A percentile compares a stretch with the other conserved stretches of the same genome.
These are phyloP conservation scores for Boletus sp. DNA, from an alignment of 768 basidiomycete species.

Conservation along the genomic window DNA sequence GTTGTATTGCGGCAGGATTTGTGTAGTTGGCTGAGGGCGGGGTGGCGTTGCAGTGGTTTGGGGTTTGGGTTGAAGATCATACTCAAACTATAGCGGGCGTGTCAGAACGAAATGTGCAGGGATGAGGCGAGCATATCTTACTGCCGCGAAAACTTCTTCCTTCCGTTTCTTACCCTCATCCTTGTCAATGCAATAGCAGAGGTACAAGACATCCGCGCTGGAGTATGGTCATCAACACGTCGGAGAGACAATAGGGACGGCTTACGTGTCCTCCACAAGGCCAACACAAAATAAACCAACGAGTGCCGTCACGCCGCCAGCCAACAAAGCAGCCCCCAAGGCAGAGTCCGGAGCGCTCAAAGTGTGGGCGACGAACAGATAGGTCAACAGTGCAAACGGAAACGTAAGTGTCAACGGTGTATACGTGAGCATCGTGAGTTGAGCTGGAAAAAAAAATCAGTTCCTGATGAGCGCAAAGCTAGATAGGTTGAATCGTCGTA, in stretches of 20 bases:
- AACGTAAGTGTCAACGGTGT: conserved; percentile 77
- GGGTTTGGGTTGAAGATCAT: conserved; percentile 30
- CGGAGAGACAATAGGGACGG: background rate
- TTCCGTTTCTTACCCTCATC: conserved; percentile 49
- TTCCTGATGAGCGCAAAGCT: background rate
- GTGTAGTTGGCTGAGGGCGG: conserved; percentile 10
- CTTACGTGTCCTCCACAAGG: conserved; percentile 72
- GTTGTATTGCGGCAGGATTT: conserved; percentile 10
- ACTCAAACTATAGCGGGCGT: conserved; percentile 36
- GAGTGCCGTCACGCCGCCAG: conserved; percentile 74
- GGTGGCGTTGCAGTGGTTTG: conserved; percentile 11
- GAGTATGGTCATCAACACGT: background rate
- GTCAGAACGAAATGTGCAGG: conserved; percentile 2
- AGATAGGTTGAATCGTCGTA: conserved; percentile 31
- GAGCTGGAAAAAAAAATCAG: conserved; percentile 36
- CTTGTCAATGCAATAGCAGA: conserved; percentile 66
- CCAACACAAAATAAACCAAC: conserved; percentile 83
- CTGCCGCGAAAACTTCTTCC: conserved; percentile 53
- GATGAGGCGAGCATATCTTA: conserved; percentile 29
- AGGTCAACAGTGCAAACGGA: conserved; percentile 77
- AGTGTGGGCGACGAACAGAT: conserved; percentile 86
- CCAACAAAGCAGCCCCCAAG: conserved; percentile 69
- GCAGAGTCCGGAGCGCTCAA: conserved; percentile 68
- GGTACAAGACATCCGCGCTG: conserved; percentile 62
- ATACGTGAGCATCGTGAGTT: conserved; percentile 66